Evolutionary conservation across 306 rosid species (phyloP), one percentile per base, ranked within the genome.

Genomic region (Cucumis hystrix): DNA sequence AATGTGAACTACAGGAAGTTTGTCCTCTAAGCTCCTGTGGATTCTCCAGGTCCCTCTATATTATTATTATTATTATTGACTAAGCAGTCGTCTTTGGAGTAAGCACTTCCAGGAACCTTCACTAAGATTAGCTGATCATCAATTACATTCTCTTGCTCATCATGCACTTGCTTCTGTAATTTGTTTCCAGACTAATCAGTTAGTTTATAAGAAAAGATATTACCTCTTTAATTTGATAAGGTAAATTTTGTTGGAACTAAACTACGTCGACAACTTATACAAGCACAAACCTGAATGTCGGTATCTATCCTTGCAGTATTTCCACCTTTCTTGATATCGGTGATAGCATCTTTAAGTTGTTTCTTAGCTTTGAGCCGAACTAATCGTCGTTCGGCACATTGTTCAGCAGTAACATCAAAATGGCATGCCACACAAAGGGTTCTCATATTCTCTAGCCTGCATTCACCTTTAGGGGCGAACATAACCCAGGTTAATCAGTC

Each of bases 351-450:
- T 83, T 85, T 92, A 37, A 94, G 95, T 80, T 86, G 92, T 83
- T 92, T 91, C 87, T 78, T 91, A 66, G 97, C 98, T 80, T 82
- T 85, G 80, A 85, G 85, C 86, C 93, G 89, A 62, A 78, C 61
- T 78, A 55, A 81, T 60, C 90, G 91, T 54, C 97, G 96, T 21
- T 90, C 97, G 69, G 89, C 83, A 83, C 94, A 80, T 80, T 94
- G 98, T 60, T 86, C 91, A 59, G 81, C 83, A 21, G 97, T 94
- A 43, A 94, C 96, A 78, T 90, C 92, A 74, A 73, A 82, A 86
- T 94, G 98, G 82, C 98, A 92, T 51, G 96, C 97, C 58, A 94
- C 91, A 74, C 98, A 94, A 4, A 94, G 93, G 76, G 98, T 92
- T 79, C 98, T 87, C 93, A 94, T 83, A 84, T 94, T 94, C 82